These are phyloP conservation scores for Collybia sp. DNA, from an alignment of 768 basidiomycete species.

Conservation along the genomic window DNA sequence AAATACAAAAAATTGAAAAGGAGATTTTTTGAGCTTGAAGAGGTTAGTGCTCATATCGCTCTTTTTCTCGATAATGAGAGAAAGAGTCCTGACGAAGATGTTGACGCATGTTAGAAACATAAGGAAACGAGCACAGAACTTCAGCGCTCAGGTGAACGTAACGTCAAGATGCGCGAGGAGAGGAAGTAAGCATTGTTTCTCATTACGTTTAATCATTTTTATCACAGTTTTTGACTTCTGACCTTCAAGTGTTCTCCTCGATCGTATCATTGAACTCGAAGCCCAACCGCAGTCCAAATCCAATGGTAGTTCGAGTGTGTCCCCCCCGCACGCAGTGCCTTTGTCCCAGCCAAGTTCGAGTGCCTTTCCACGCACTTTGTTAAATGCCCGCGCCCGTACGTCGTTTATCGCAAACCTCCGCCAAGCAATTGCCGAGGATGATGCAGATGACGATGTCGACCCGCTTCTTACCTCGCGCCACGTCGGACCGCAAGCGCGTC, in stretches of 20 bases:
- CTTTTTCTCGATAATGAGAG: constrained; percentile 21
- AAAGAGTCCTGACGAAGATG: constrained; percentile 18
- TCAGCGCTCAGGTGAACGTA: constrained; percentile 57
- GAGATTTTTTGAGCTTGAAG: constrained; percentile 62
- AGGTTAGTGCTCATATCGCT: constrained; percentile 41
- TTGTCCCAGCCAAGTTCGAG: constrained; percentile 34
- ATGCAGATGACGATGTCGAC: constrained; percentile 42
- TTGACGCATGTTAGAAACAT: constrained; percentile 43
- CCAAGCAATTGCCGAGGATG: constrained; percentile 40
- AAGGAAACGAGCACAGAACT: constrained; percentile 56
- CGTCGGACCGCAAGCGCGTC: constrained; percentile 37
- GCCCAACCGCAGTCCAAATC: constrained; percentile 26
- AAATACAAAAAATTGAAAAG: constrained; percentile 65
- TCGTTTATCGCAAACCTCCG: constrained; percentile 44
- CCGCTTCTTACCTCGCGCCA: constrained; percentile 40
- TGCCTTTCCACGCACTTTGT: constrained; percentile 45
- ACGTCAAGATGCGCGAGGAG: constrained; percentile 57
- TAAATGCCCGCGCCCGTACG: constrained; percentile 35
- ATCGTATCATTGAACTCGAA: constrained; percentile 62
- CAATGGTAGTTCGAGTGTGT: constrained; percentile 14
- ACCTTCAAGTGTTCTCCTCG: constrained; percentile 43
- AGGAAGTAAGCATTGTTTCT: constrained; percentile 43
- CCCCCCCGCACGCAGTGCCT: constrained; percentile 9
- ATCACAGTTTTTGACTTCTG: constrained; percentile 1
- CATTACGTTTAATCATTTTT: neutral